Evolutionary conservation across 257 asterid genomes (phyloP).

Genomic region (Primulina huaijiensis): DNA sequence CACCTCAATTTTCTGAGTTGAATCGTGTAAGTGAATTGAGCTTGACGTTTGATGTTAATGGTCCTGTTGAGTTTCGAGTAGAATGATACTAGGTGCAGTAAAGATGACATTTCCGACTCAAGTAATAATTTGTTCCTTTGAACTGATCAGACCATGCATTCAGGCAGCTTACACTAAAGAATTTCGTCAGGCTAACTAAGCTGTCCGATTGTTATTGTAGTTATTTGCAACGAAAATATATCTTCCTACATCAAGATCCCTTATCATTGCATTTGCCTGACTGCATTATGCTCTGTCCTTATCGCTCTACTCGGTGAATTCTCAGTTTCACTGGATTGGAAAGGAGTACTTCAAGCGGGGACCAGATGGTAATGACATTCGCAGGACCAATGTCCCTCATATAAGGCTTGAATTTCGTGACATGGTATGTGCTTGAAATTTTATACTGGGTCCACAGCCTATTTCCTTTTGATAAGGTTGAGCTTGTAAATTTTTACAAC

Average conservation of each 20-base stretch:
- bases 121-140: not conserved
- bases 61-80: not conserved
- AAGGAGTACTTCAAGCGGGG: slow-evolving; percentile 80
- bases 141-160: not conserved
- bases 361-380: slow-evolving; percentile 93
- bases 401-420: slow-evolving; percentile 91
- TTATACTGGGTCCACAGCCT: not conserved
- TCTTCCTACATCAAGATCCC: not conserved
- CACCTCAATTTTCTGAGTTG: not conserved
- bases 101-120: not conserved
- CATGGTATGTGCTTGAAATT: slow-evolving; percentile 48
- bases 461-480: not conserved
- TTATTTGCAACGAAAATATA: not conserved
- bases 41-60: not conserved
- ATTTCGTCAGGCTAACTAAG: not conserved
- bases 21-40: slow-evolving; percentile 2
- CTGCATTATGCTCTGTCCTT: not conserved
- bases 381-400: slow-evolving; percentile 90
- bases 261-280: not conserved
- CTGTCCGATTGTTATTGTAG: not conserved
- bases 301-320: not conserved
- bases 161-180: no score
- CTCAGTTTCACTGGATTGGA: slow-evolving; percentile 49
- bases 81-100: not conserved
- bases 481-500: slow-evolving; percentile 7